These are phyloP conservation scores for Candida anutae DNA, from an alignment of 1,139 yeast species.

Conservation along the genomic window DNA sequence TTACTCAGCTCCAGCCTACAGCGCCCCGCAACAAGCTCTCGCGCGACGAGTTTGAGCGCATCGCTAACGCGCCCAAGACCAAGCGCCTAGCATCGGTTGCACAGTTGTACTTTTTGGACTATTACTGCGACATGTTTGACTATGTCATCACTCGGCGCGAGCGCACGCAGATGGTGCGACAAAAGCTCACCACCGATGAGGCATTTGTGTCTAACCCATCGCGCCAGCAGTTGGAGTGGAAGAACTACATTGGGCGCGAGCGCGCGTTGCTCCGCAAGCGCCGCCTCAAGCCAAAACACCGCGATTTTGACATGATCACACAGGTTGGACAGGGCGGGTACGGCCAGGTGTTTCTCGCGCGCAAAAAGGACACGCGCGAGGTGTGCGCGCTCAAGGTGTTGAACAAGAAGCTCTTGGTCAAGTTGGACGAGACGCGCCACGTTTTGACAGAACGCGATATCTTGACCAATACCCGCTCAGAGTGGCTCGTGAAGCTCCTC, in stretches of 20 bases:
- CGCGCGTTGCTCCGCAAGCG: slow-evolving; percentile 79
- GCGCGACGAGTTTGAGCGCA: slow-evolving; percentile 43
- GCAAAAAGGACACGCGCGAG: slow-evolving; percentile 90
- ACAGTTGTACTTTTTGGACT: slow-evolving; percentile 79
- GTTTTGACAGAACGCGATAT: slow-evolving; percentile 95
- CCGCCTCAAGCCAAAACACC: slow-evolving; percentile 85
- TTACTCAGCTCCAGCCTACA: slow-evolving; percentile 25
- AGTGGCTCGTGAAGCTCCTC: slow-evolving; percentile 88
- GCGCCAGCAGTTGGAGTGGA: slow-evolving; percentile 68
- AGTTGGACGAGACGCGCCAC: slow-evolving; percentile 92
- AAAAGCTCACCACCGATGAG: slow-evolving; percentile 43
- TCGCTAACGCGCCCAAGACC: slow-evolving; percentile 68
- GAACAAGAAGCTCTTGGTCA: slow-evolving; percentile 78
- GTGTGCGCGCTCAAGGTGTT: slow-evolving; percentile 92
- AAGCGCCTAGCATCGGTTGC: slow-evolving; percentile 83
- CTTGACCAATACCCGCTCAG: slow-evolving; percentile 86
- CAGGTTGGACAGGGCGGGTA: slow-evolving; percentile 99
- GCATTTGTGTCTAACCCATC: slow-evolving; percentile 25
- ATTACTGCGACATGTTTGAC: slow-evolving; percentile 93
- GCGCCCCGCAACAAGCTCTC: slow-evolving; percentile 13
- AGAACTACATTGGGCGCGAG: slow-evolving; percentile 76
- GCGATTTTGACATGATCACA: slow-evolving; percentile 92
- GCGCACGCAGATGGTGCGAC: slow-evolving; percentile 60
- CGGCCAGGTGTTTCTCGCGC: slow-evolving; percentile 93
- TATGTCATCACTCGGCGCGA: slow-evolving; percentile 84